Evolutionary conservation across 2,329 filamentous ascomycete species (phyloP), one percentile per base, ranked within the genome.

Genomic region (Hypomyces rosellus): DNA sequence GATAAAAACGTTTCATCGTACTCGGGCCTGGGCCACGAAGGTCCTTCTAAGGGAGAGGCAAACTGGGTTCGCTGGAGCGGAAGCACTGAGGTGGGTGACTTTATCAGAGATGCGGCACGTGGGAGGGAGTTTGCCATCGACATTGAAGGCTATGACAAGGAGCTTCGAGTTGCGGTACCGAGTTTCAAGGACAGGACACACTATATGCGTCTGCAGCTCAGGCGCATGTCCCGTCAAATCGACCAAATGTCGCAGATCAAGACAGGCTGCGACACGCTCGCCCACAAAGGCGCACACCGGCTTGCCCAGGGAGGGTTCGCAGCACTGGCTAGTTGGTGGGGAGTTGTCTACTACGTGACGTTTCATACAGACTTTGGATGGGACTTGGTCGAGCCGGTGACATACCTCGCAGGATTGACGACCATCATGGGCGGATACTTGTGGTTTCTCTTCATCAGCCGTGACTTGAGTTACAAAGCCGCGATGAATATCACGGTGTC

Each of bases 391-490:
- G 90, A 95, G 68, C 90, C 89, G 0, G 82, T 95, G 2, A 95
- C 89, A 34, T 96, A 96, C 63, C 81, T 96, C 14, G 89, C 88
- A 2, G 88, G 89, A n/a, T 74, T 96, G 56, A 82, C 84, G 1
- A 90, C 87, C 12, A 81, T 96, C 61, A 95, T 96, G 73, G 85
- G 85, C 7, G 91, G 89, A 57, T 96, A 96, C 62, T 74, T 95
- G 48, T 96, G 89, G 89, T 96, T 96, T 65, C 73, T 96, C 12
- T 95, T 91, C 69, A 88, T 96, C 72, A 95, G 91, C 69, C 82
- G 88, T 16, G 90, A 96, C 68, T 84, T 95, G 11, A 88, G 82
- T 56, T 96, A 96, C 73, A 85, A 87, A 58, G 85, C 85, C 2
- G 89, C 91, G 25, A 82, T 96, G 71, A 91, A 95, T 65, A 78